These are phyloP conservation scores for Coemansia furcata DNA, from an alignment of 192 early-diverging fungal species.

Conservation along the genomic window DNA sequence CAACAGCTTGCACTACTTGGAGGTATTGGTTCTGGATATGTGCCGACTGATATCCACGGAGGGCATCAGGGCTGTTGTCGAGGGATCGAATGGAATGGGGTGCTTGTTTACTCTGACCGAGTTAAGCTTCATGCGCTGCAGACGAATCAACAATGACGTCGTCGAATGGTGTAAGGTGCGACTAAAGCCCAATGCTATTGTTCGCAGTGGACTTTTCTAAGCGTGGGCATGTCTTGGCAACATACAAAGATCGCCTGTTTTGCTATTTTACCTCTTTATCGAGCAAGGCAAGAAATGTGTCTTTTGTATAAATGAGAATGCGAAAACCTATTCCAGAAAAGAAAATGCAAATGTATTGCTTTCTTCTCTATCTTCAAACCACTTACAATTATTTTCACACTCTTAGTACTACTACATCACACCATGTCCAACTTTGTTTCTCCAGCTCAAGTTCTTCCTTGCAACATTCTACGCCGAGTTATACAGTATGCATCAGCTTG, in stretches of 20 bases:
- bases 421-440: too few relatives aligned
- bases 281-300: not conserved
- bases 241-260: not conserved
- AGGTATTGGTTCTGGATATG: conserved; percentile 23
- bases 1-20: conserved; percentile 12
- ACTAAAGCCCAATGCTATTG: conserved; percentile 18
- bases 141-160: not conserved
- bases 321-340: too few relatives aligned
- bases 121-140: conserved; percentile 23
- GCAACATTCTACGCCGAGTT: not conserved
- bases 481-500: too few relatives aligned
- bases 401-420: too few relatives aligned
- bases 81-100: conserved; percentile 20
- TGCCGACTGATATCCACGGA: conserved; percentile 24
- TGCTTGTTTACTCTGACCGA: conserved; percentile 29
- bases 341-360: too few relatives aligned
- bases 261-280: not conserved
- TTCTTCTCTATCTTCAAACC: too few relatives aligned
- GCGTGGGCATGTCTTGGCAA: not conserved
- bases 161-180: conserved; percentile 37
- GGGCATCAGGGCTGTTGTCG: conserved; percentile 25
- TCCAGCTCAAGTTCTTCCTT: too few relatives aligned
- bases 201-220: conserved; percentile 1
- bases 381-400: too few relatives aligned
- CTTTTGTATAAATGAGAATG: too few relatives aligned